These are phyloP conservation scores for Malus fusca DNA, from an alignment of 306 rosid species.

Conservation along the genomic window DNA sequence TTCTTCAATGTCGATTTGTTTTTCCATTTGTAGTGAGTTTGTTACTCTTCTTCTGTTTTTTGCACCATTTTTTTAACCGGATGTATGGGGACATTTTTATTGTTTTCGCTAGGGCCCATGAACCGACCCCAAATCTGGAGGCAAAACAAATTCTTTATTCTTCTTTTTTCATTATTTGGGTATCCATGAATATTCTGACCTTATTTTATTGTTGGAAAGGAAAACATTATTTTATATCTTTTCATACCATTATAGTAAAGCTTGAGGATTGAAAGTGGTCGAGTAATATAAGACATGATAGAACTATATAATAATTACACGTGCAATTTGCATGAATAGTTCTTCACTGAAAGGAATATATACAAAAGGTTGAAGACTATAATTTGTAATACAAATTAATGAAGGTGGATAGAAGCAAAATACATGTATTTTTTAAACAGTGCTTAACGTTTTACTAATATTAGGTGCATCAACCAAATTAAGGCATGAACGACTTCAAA, in stretches of 20 bases:
- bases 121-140: constrained; percentile 10
- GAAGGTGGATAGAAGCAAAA: neutral
- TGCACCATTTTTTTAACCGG: neutral
- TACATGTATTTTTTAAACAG: neutral
- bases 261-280: neutral
- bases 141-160: neutral
- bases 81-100: neutral
- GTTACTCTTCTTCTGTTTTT: neutral
- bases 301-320: neutral
- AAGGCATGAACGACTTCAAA: neutral
- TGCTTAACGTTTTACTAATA: neutral
- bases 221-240: neutral
- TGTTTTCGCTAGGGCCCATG: constrained; percentile 13
- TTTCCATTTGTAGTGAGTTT: neutral
- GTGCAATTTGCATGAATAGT: neutral
- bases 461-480: neutral
- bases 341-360: neutral
- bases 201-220: neutral
- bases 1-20: no score
- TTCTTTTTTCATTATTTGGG: neutral
- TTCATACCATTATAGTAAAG: neutral
- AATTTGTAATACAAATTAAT: neutral
- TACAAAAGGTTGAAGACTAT: neutral
- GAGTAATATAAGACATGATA: no score
- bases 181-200: neutral